phyloP scores from a whole-genome alignment of 345 rosid species.

The Aquilaria sinensis region DNA sequence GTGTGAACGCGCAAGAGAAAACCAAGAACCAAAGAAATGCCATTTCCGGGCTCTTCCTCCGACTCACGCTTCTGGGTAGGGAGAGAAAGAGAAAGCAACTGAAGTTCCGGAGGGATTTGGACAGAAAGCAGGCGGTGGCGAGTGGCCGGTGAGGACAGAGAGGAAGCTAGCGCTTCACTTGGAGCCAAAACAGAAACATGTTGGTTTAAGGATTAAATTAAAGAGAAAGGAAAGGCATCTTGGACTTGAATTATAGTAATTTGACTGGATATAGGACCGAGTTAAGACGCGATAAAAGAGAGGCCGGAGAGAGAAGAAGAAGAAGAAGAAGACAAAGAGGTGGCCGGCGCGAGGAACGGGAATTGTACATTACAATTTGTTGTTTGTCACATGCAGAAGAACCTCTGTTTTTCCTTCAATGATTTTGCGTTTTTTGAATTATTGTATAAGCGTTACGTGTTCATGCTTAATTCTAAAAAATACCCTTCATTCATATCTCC shows the following conservation, averaged over 20 bases:
- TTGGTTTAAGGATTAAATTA: not conserved
- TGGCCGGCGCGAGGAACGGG: slow-evolving; percentile 33
- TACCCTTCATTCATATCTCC: too few species aligned
- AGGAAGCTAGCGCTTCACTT: slow-evolving; percentile 6
- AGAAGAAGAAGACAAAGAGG: slow-evolving; percentile 21
- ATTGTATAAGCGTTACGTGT: too few species aligned
- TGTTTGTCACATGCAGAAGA: slow-evolving; percentile 15
- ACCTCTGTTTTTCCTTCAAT: not conserved
- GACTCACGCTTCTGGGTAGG: not conserved
- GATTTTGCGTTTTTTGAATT: too few species aligned
- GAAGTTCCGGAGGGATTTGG: slow-evolving; percentile 4
- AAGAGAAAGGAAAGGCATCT: not conserved
- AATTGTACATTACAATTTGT: slow-evolving; percentile 4
- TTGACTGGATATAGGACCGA: not conserved
- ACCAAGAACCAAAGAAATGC: slow-evolving; percentile 14
- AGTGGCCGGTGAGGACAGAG: not conserved
- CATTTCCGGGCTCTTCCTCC: slow-evolving; percentile 7
- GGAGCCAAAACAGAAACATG: slow-evolving; percentile 9
- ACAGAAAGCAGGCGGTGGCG: not conserved
- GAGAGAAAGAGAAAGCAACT: not conserved
- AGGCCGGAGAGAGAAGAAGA: not conserved
- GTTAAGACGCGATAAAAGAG: not conserved
- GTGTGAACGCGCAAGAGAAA: slow-evolving; percentile 14
- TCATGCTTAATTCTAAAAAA: too few species aligned
- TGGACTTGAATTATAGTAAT: not conserved